phyloP scores from a whole-genome alignment of 306 rosid genomes.

The Vachellia collinsii region DNA sequence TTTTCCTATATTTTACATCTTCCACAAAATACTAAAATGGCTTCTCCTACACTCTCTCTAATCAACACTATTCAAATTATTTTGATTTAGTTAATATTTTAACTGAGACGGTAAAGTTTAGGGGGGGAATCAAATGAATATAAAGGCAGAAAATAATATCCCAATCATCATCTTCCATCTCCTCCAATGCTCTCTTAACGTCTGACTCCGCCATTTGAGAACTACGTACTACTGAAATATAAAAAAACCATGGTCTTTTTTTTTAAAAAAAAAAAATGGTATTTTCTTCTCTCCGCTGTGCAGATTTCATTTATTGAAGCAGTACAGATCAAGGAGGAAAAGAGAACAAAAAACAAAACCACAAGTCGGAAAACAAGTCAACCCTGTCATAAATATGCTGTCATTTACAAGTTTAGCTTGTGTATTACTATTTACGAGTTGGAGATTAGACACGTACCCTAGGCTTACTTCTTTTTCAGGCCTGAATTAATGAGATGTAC shows the following conservation, averaged over 20 bases:
- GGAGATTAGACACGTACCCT: not conserved
- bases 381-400: not conserved
- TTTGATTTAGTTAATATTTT: not conserved
- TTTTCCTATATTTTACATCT: no score
- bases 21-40: not conserved
- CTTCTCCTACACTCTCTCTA: not conserved
- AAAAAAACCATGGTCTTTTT: not conserved
- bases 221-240: not conserved
- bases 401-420: not conserved
- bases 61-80: not conserved
- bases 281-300: conserved; percentile 4
- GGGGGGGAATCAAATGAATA: not conserved
- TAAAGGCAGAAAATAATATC: not conserved
- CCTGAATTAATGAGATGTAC: not conserved
- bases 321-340: conserved; percentile 3
- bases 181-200: not conserved
- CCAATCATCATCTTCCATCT: not conserved
- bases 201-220: not conserved
- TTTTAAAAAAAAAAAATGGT: not conserved
- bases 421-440: not conserved
- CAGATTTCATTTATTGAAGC: conserved; percentile 23
- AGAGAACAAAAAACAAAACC: not conserved
- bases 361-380: not conserved
- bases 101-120: not conserved
- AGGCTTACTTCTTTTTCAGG: not conserved